Percentiles rank a stretch among this genome's conserved stretches.
Conservation (phyloP, 768 basidiomycete species). For the Trametopsis cervina region DNA sequence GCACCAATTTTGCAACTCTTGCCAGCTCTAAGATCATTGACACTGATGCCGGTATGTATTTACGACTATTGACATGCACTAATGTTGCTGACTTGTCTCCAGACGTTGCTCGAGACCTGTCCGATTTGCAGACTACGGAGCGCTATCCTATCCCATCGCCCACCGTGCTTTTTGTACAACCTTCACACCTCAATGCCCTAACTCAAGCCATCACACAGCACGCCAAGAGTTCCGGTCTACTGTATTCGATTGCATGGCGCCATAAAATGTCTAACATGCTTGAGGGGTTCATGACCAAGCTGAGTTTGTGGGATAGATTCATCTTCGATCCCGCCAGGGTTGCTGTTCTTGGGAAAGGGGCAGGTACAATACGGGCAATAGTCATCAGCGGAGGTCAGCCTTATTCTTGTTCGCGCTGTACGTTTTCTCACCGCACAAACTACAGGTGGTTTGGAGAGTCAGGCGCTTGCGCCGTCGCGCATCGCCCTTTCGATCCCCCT, state of each 20-base stretch:
- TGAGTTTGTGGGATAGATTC: slow-evolving; percentile 79
- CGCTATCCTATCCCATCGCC: slow-evolving; percentile 62
- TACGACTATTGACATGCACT: not conserved
- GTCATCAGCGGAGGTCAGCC: slow-evolving; percentile 68
- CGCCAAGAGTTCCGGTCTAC: slow-evolving; percentile 41
- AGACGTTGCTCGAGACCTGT: slow-evolving; percentile 26
- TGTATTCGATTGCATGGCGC: slow-evolving; percentile 62
- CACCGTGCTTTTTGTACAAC: slow-evolving; percentile 70
- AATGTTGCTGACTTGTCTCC: not conserved
- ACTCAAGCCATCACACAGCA: slow-evolving; percentile 44
- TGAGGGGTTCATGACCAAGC: slow-evolving; percentile 72
- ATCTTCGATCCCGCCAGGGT: slow-evolving; percentile 66
- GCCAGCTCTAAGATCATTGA: slow-evolving; percentile 47
- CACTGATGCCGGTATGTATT: slow-evolving; percentile 34
- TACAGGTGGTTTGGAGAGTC: slow-evolving; percentile 43
- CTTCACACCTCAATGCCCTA: slow-evolving; percentile 52
- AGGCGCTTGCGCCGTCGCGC: slow-evolving; percentile 53
- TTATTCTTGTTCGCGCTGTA: slow-evolving; percentile 1
- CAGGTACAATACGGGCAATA: slow-evolving; percentile 56
- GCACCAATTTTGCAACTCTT: slow-evolving; percentile 64
- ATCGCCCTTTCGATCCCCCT: slow-evolving; percentile 74
- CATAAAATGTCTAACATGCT: slow-evolving; percentile 66
- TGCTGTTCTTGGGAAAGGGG: slow-evolving; percentile 50
- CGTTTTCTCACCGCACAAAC: not conserved
- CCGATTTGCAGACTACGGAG: slow-evolving; percentile 41